These are phyloP conservation scores for Leucaena leucocephala DNA, from an alignment of 306 rosid genomes.

Conservation along the genomic window DNA sequence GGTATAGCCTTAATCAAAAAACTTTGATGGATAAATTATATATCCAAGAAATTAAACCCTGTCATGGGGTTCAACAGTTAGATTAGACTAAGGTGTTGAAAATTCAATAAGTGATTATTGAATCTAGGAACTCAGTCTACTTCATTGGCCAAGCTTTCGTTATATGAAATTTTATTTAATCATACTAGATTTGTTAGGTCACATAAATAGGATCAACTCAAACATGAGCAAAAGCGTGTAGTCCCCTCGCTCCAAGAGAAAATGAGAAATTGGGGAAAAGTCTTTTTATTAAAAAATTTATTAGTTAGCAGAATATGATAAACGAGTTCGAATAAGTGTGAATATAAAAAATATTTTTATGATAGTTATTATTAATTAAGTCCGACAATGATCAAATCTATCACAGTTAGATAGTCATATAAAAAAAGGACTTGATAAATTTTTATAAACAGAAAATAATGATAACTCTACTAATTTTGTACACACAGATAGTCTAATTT, in stretches of 20 bases:
- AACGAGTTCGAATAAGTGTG: no score
- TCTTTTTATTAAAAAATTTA: no score
- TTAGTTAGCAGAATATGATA: no score
- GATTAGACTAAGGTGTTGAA: not conserved
- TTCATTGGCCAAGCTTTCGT: constrained; percentile 29
- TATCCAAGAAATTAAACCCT: not conserved
- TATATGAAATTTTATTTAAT: constrained; percentile 17
- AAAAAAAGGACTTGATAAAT: no score
- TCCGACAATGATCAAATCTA: no score
- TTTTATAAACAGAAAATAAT: no score
- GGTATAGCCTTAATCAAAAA: not conserved
- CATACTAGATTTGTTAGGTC: constrained; percentile 22
- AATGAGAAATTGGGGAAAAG: not conserved
- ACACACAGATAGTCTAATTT: no score
- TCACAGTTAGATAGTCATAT: no score
- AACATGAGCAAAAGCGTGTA: not conserved
- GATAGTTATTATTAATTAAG: no score
- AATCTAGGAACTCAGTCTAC: not conserved
- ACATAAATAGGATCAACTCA: not conserved
- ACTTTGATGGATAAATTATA: not conserved
- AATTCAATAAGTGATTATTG: constrained; percentile 5
- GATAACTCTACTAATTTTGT: no score
- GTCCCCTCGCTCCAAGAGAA: constrained; percentile 5
- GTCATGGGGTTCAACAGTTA: not conserved
- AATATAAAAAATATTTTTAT: no score